Conservation (phyloP, 1,284 basidiomycete genomes). For the Phellopilus nigrolimitatus region DNA sequence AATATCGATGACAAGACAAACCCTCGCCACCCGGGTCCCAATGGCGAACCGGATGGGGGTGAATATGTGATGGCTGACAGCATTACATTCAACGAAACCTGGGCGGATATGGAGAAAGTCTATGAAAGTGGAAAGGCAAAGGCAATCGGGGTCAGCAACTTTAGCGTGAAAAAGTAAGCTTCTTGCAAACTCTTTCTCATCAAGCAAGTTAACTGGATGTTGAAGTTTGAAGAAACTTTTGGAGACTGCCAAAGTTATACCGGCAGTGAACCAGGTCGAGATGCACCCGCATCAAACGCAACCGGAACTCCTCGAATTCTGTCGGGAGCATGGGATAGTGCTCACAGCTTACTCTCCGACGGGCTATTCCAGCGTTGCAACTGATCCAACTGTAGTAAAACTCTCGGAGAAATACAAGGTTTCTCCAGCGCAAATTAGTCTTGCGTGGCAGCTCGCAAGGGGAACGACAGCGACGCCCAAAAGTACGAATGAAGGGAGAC, state of each 20-base stretch:
- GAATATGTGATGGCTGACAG: constrained; percentile 33
- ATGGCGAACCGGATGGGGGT: constrained; percentile 25
- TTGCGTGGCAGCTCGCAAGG: constrained; percentile 25
- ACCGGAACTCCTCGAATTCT: constrained; percentile 34
- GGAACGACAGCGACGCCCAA: constrained; percentile 24
- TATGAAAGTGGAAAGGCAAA: constrained; percentile 39
- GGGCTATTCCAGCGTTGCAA: constrained; percentile 23
- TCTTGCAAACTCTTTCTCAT: neutral
- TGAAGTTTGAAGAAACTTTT: constrained; percentile 27
- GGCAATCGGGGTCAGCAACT: constrained; percentile 37
- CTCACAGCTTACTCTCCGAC: constrained; percentile 40
- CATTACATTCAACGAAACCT: constrained; percentile 43
- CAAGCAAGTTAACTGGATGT: neutral
- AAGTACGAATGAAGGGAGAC: constrained; percentile 22
- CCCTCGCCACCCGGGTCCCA: constrained; percentile 14
- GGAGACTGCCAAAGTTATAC: constrained; percentile 33
- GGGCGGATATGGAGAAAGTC: constrained; percentile 47
- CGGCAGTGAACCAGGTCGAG: constrained; percentile 44
- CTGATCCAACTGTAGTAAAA: constrained; percentile 21
- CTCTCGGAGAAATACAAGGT: constrained; percentile 24
- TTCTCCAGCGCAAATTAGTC: constrained; percentile 22
- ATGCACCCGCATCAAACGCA: constrained; percentile 36
- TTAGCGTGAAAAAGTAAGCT: constrained; percentile 19
- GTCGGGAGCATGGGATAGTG: constrained; percentile 35
- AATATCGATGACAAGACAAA: constrained; percentile 18